A percentile compares a stretch with the other conserved stretches of the same genome.
Evolutionary conservation across 345 rosid genomes (phyloP).

Genomic region (Rhodamnia argentea): DNA sequence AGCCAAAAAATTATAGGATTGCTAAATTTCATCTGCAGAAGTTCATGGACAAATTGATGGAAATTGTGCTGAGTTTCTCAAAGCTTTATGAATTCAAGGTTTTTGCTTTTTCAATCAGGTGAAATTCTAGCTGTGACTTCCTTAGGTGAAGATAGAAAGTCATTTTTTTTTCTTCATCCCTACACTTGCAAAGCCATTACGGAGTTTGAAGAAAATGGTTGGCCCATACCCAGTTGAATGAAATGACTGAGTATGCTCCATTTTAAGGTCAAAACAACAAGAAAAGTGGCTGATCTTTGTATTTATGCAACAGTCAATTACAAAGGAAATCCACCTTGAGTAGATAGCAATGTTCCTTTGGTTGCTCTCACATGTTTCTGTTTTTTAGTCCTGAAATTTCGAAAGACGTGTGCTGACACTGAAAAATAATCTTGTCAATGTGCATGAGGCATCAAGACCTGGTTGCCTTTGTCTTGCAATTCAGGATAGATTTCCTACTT

Average conservation of each 20-base stretch:
- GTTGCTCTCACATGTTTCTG: background rate
- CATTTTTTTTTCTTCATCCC: background rate
- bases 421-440: background rate
- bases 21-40: background rate
- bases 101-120: background rate
- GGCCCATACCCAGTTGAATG: background rate
- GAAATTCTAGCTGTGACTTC: conserved; percentile 6
- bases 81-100: background rate
- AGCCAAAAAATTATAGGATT: background rate
- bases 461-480: background rate
- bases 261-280: background rate
- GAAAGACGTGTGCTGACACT: background rate
- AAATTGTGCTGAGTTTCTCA: background rate
- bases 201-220: background rate
- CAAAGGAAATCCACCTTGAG: background rate
- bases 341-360: background rate
- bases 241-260: background rate
- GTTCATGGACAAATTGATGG: background rate
- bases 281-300: background rate
- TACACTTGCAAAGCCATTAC: conserved; percentile 2
- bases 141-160: background rate
- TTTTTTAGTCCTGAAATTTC: background rate
- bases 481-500: background rate
- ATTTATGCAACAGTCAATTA: background rate
- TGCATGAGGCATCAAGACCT: background rate